Conservation (phyloP, 129 eudicot genomes). For the Artemisia tridentata region DNA sequence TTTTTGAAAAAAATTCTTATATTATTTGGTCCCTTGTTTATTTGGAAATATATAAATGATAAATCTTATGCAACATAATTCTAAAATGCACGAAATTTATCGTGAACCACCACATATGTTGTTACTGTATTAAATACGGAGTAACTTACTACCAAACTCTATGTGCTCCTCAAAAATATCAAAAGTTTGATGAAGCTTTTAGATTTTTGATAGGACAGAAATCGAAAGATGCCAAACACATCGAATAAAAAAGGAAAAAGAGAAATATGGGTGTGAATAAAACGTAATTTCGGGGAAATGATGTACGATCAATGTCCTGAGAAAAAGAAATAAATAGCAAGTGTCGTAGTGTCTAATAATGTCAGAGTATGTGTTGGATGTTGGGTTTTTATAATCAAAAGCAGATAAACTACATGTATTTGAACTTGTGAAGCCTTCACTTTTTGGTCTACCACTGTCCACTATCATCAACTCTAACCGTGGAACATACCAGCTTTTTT, state of each 20-base stretch:
- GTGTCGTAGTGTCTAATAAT: conserved; percentile 30
- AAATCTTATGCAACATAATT: no score
- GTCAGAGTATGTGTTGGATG: conserved; percentile 27
- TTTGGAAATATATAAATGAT: no score
- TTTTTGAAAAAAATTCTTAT: no score
- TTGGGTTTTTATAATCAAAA: neutral
- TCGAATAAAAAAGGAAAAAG: neutral
- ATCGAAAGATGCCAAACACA: no score
- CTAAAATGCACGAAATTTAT: no score
- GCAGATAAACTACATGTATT: neutral
- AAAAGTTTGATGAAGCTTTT: no score
- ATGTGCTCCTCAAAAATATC: no score
- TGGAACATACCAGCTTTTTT: conserved; percentile 13
- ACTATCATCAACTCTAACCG: conserved; percentile 17
- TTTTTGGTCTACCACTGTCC: conserved; percentile 32
- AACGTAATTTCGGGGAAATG: neutral
- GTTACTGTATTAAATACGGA: no score
- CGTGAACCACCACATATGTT: no score
- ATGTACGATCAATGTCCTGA: conserved; percentile 15
- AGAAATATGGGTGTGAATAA: neutral
- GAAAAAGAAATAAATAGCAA: conserved; percentile 5
- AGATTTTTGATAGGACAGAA: neutral
- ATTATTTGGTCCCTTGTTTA: no score
- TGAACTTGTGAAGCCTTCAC: conserved; percentile 8
- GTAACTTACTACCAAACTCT: no score